Evolutionary conservation across 495 filamentous ascomycete genomes (phyloP).

Genomic region (Pseudevernia furfuracea): DNA sequence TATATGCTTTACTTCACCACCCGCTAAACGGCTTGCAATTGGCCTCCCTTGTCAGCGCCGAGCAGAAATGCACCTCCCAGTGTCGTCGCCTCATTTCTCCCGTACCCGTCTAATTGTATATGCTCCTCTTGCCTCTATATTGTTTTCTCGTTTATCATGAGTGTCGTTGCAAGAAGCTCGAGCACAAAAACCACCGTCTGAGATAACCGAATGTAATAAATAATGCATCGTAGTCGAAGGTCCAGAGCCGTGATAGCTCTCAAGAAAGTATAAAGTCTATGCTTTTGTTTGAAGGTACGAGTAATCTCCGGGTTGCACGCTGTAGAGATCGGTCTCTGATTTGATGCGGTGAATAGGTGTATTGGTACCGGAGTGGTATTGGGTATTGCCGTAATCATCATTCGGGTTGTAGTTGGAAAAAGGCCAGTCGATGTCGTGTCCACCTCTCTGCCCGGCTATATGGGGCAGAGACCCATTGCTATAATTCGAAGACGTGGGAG

Average conservation of each 20-base stretch:
- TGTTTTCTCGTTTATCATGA: constrained; percentile 13
- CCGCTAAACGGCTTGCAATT: neutral
- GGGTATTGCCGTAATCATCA: constrained; percentile 21
- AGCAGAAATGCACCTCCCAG: constrained; percentile 12
- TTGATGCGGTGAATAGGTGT: constrained; percentile 23
- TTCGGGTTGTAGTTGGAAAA: neutral
- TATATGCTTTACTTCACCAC: neutral
- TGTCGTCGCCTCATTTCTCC: neutral
- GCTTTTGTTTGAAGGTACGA: neutral
- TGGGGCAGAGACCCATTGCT: constrained; percentile 22
- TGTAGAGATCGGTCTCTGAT: constrained; percentile 18
- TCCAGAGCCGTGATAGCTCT: neutral
- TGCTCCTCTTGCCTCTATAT: constrained; percentile 5
- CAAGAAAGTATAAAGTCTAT: constrained; percentile 1
- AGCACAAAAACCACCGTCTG: constrained; percentile 4
- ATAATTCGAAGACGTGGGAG: constrained; percentile 14
- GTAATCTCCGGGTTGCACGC: neutral
- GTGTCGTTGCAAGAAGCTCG: constrained; percentile 13
- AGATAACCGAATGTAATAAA: constrained; percentile 1
- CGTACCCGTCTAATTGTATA: constrained; percentile 4
- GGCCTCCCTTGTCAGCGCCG: constrained; percentile 5
- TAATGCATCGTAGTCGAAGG: constrained; percentile 7
- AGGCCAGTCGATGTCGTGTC: constrained; percentile 19
- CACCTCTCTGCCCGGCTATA: constrained; percentile 20
- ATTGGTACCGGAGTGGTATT: constrained; percentile 19